phyloP scores from a whole-genome alignment of 2,329 filamentous ascomycete species.

The Colletotrichum somersetense region DNA sequence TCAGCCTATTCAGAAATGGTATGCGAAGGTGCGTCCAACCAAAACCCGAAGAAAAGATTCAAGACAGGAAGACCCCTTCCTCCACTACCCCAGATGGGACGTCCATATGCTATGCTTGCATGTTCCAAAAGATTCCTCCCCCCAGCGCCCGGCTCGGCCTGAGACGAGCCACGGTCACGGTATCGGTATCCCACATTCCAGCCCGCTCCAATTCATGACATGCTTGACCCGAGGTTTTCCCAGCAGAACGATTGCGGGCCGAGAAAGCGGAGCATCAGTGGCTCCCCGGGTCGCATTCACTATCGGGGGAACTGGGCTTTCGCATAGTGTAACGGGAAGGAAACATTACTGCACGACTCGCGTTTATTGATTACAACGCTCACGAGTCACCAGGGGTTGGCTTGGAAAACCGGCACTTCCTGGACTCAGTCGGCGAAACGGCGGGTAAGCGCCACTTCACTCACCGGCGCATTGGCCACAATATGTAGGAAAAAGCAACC shows the following conservation, averaged over 20 bases:
- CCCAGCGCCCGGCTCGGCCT: background rate
- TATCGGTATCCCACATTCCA: constrained; percentile 14
- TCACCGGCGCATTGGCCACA: constrained; percentile 19
- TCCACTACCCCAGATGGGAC: background rate
- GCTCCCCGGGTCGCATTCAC: background rate
- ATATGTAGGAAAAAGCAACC: background rate
- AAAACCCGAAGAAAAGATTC: background rate
- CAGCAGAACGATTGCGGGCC: background rate
- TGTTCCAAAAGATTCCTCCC: background rate
- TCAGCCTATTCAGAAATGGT: constrained; percentile 23
- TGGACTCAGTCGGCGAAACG: background rate
- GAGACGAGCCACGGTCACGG: background rate
- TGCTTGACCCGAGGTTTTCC: constrained; percentile 10
- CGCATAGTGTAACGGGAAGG: background rate
- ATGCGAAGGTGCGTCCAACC: background rate
- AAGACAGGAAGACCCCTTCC: background rate
- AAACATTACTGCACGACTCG: constrained; percentile 9
- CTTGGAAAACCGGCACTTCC: constrained; percentile 15
- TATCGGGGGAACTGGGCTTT: background rate
- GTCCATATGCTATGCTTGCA: background rate
- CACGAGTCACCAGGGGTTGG: constrained; percentile 1
- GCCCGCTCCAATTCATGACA: background rate
- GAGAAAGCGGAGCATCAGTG: background rate
- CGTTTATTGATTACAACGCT: background rate
- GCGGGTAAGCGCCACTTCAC: constrained; percentile 5